Percentiles rank a stretch among this genome's conserved stretches.
These are phyloP conservation scores for Biancaea sappan DNA, from an alignment of 306 rosid genomes.

Conservation along the genomic window DNA sequence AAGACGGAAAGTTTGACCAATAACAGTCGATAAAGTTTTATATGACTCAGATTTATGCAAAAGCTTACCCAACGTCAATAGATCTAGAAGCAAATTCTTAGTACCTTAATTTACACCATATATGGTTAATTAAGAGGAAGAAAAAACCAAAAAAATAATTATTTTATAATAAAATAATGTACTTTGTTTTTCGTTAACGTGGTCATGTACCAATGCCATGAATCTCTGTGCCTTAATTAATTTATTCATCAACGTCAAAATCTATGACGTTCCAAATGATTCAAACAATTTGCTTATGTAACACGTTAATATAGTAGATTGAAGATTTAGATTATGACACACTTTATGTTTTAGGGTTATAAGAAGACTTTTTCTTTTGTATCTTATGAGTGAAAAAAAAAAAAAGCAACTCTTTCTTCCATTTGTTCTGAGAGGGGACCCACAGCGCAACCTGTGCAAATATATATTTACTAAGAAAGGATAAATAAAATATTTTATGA, in stretches of 20 bases:
- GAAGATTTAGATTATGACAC: neutral
- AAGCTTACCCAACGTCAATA: neutral
- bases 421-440: constrained; percentile 2
- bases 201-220: neutral
- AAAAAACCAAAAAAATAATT: neutral
- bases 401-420: neutral
- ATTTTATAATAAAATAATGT: neutral
- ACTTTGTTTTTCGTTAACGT: neutral
- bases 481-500: no score
- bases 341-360: neutral
- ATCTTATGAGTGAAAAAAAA: neutral
- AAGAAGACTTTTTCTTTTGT: neutral
- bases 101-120: neutral
- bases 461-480: neutral
- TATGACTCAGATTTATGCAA: neutral
- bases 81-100: constrained; percentile 22
- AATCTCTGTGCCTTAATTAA: constrained; percentile 3
- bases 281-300: neutral
- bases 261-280: neutral
- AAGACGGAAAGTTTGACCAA: constrained; percentile 24
- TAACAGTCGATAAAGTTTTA: neutral
- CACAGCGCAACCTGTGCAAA: neutral
- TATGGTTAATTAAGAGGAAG: neutral
- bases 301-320: neutral
- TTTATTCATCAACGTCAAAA: neutral